These are phyloP conservation scores for Paraleonurus japonicus DNA, from an alignment of 257 asterid genomes.

Conservation along the genomic window DNA sequence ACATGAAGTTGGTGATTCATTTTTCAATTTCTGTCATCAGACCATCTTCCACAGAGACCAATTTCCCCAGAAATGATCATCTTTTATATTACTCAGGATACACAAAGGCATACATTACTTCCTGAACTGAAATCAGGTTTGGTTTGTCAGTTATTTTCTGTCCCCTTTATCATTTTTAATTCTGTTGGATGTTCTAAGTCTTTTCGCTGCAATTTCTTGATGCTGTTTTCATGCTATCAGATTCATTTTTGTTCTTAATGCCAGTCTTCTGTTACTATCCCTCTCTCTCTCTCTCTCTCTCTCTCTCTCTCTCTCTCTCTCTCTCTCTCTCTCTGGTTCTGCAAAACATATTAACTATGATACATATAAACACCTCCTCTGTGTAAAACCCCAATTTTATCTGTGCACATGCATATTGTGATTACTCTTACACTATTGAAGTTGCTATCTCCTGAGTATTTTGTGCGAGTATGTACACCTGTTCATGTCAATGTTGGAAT, in stretches of 20 bases:
- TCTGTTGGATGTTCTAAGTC: neutral
- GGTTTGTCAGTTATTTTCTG: conserved; percentile 1
- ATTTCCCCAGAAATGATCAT: conserved; percentile 70
- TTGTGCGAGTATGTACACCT: neutral
- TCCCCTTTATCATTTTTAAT: neutral
- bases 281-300: neutral
- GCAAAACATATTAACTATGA: neutral
- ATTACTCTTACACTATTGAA: neutral
- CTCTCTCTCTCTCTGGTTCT: neutral
- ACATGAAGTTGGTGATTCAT: conserved; percentile 25
- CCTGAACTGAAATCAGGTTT: conserved; percentile 74
- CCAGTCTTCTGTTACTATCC: neutral
- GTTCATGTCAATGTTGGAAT: neutral
- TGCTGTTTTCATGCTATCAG: conserved; percentile 5
- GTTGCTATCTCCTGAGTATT: neutral
- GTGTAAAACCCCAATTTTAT: neutral
- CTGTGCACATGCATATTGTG: neutral
- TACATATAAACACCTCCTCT: neutral
- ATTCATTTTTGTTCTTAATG: neutral
- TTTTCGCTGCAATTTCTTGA: neutral
- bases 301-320: neutral
- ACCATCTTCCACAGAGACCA: conserved; percentile 57
- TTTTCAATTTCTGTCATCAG: conserved; percentile 38
- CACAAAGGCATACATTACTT: conserved; percentile 76
- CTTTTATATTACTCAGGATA: conserved; percentile 83